These are phyloP conservation scores for Plectosphaerella plurivora DNA, from an alignment of 2,329 filamentous ascomycete genomes.

Conservation along the genomic window DNA sequence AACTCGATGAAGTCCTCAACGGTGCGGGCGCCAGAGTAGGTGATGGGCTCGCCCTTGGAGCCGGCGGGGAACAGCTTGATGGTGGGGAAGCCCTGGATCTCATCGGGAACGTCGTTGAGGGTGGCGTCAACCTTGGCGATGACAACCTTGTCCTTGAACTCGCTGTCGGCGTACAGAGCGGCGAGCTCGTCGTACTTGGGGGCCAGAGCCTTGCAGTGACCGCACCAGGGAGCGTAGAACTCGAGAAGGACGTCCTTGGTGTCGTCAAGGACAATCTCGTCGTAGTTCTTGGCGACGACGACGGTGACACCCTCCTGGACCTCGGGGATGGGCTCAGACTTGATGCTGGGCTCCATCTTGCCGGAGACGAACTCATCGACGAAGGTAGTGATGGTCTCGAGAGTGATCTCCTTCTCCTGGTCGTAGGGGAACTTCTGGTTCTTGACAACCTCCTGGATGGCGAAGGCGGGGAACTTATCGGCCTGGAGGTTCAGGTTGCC, in stretches of 20 bases:
- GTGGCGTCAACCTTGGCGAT: slow-evolving; percentile 98
- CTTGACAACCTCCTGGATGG: slow-evolving; percentile 92
- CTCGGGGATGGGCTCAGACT: slow-evolving; percentile 96
- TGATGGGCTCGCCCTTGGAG: slow-evolving; percentile 76
- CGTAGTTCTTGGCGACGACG: slow-evolving; percentile 87
- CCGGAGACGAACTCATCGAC: slow-evolving; percentile 80
- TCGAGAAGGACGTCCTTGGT: slow-evolving; percentile 96
- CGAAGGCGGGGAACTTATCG: slow-evolving; percentile 94
- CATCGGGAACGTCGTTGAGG: slow-evolving; percentile 91
- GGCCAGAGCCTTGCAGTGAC: slow-evolving; percentile 97
- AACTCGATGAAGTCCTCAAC: slow-evolving; percentile 90
- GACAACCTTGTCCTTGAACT: slow-evolving; percentile 77
- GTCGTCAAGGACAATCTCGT: slow-evolving; percentile 86
- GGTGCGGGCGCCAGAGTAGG: slow-evolving; percentile 83
- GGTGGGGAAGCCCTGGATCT: slow-evolving; percentile 96
- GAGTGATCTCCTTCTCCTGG: slow-evolving; percentile 73
- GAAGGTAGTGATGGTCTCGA: slow-evolving; percentile 70
- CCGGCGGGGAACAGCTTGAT: slow-evolving; percentile 97
- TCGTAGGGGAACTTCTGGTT: slow-evolving; percentile 97
- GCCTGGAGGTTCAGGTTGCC: slow-evolving; percentile 95
- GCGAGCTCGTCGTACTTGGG: slow-evolving; percentile 96
- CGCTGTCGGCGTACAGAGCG: slow-evolving; percentile 68
- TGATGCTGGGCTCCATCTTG: slow-evolving; percentile 93
- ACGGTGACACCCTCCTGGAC: slow-evolving; percentile 84
- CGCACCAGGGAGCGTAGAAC: slow-evolving; percentile 99